Base-by-base conservation (phyloP, 2,329 filamentous ascomycete species). In the Ophiostoma montium region DNA sequence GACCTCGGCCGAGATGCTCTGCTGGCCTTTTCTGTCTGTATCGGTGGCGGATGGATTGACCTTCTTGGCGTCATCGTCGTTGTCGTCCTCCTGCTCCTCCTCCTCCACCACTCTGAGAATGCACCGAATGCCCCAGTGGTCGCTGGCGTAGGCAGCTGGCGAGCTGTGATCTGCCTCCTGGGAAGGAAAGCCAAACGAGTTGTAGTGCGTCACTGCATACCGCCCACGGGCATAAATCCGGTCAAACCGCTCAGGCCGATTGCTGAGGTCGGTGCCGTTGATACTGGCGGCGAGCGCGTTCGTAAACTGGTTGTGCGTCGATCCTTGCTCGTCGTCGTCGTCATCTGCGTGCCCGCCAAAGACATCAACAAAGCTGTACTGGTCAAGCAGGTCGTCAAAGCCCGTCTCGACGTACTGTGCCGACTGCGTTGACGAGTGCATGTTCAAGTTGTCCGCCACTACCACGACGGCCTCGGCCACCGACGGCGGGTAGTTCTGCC, bases 371-470 rank as follows among this genome's bases (percentile, higher is more conserved):
- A 81, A 64, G 0, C 69, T 69, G 15, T 63, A 62, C 21, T 72
- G 62, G 1, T 61, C 59, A 2, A 81, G 58, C 11, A 67, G 58
- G 0, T 57, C 54, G 41, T 81, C 73, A 12, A 82, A 63, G 0
- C 65, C 61, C 7, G 59, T 57, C 16, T 48, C 41, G 2, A 80
- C 59, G 9, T 64, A 62, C 3, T 57, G 59, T 0, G 63, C 66
- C 1, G 74, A 72, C 45, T 72, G 65, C 0, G 59, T 43, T 0
- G 80, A 84, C 0, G 78, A 80, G 7, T 72, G 66, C 21, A 83
- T 64, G 55, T 84, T 84, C 59, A 82, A 79, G 57, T 83, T 78
- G 3, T 80, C 80, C 0, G 74, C 73, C 18, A 84, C 73, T 16
- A 84, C 56, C 4, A 82, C 63, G 66, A 72, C 77, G 5, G 75